Conservation (phyloP, 495 filamentous ascomycete species). For the Neurospora tetraspora region DNA sequence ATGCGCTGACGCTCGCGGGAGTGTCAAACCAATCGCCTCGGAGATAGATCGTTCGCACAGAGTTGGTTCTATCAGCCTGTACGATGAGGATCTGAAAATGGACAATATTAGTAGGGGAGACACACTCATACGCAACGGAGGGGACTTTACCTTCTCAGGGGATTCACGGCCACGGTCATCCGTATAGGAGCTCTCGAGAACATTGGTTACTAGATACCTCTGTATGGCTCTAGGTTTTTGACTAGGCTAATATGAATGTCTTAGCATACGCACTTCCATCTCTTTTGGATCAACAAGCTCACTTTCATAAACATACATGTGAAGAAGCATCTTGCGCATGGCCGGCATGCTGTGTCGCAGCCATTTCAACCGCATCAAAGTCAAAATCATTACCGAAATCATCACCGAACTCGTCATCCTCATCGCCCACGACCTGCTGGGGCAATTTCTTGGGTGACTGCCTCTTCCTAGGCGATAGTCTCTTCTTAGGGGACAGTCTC, state of each 20-base stretch:
- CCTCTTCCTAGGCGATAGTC: neutral
- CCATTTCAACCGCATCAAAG: conserved; percentile 51
- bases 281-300: neutral
- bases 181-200: conserved; percentile 55
- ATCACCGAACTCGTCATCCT: conserved; percentile 37
- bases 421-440: neutral
- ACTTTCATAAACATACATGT: conserved; percentile 40
- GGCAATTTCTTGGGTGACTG: neutral
- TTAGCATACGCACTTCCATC: conserved; percentile 32
- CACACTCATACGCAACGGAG: neutral
- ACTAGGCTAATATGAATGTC: conserved; percentile 30
- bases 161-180: conserved; percentile 48
- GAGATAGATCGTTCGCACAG: conserved; percentile 58
- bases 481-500: neutral
- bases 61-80: conserved; percentile 58
- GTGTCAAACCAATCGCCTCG: conserved; percentile 80
- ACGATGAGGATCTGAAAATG: conserved; percentile 58
- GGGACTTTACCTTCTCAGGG: conserved; percentile 56
- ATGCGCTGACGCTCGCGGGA: conserved; percentile 58
- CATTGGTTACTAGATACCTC: conserved; percentile 67
- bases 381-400: conserved; percentile 63
- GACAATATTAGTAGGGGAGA: conserved; percentile 7
- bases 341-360: conserved; percentile 39
- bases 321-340: conserved; percentile 11
- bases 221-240: conserved; percentile 63